Conservation (phyloP, 306 rosid genomes). For the Oemleria cerasiformis region DNA sequence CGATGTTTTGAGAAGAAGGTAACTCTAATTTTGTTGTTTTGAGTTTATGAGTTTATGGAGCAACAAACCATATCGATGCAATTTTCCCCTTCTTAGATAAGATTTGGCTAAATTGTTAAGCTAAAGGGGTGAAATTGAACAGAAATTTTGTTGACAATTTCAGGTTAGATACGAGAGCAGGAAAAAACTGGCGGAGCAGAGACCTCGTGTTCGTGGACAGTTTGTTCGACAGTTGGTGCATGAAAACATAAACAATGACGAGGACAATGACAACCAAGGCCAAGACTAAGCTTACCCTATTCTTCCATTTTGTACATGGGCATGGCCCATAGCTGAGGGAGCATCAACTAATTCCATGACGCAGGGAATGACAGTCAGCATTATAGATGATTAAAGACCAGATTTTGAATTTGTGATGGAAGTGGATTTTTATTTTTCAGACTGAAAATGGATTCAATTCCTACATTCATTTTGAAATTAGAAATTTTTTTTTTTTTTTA, state of each 20-base stretch:
- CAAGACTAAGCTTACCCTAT: neutral
- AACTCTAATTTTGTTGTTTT: neutral
- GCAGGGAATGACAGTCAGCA: neutral
- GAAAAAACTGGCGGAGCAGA: slow-evolving; percentile 36
- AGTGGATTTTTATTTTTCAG: too few relatives aligned
- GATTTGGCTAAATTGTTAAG: too few relatives aligned
- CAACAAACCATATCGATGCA: too few relatives aligned
- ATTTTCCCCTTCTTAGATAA: neutral
- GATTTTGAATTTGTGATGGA: too few relatives aligned
- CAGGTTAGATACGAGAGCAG: slow-evolving; percentile 42
- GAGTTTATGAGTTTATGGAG: neutral
- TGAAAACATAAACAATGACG: slow-evolving; percentile 19
- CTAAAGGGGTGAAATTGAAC: neutral
- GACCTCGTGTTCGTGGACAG: slow-evolving; percentile 37
- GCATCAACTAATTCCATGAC: neutral
- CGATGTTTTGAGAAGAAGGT: slow-evolving; percentile 59
- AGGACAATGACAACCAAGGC: neutral
- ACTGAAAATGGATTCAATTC: too few relatives aligned
- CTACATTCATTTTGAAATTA: too few relatives aligned
- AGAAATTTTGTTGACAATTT: neutral
- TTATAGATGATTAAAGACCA: too few relatives aligned
- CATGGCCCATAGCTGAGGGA: neutral
- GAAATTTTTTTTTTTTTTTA: too few relatives aligned
- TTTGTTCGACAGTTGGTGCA: slow-evolving; percentile 28
- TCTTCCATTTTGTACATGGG: neutral